Conservation (phyloP, 805 yeast species). For the Hemisphaericaspora nanyangensis region DNA sequence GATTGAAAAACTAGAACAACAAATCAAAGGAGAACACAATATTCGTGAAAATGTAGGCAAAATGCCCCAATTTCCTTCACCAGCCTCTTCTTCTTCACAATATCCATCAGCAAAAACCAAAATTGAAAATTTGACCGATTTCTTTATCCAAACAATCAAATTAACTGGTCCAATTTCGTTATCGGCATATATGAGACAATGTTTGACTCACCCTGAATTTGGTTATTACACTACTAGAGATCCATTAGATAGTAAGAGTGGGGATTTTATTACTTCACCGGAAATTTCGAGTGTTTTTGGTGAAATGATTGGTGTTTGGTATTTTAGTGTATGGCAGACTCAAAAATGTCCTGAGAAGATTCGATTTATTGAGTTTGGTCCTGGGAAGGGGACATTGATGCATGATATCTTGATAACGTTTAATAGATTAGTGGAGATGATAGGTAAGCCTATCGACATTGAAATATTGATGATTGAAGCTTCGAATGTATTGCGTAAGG, state of each 20-base stretch:
- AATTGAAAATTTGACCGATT: constrained; percentile 25
- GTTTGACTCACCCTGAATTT: constrained; percentile 69
- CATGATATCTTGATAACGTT: constrained; percentile 54
- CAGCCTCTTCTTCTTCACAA: constrained; percentile 7
- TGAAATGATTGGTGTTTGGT: constrained; percentile 78
- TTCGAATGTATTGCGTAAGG: constrained; percentile 55
- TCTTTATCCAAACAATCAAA: constrained; percentile 48
- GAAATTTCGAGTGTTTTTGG: constrained; percentile 87
- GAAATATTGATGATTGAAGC: constrained; percentile 66
- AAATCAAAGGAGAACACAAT: constrained; percentile 35
- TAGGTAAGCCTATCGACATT: constrained; percentile 26
- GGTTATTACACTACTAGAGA: constrained; percentile 80
- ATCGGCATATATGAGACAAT: constrained; percentile 74
- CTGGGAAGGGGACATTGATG: constrained; percentile 81
- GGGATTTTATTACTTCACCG: constrained; percentile 84
- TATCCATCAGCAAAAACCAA: constrained; percentile 7
- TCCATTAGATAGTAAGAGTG: constrained; percentile 57
- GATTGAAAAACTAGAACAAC: constrained; percentile 26
- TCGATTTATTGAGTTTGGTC: constrained; percentile 73
- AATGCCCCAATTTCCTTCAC: constrained; percentile 33
- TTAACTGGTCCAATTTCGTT: constrained; percentile 76
- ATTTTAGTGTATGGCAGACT: constrained; percentile 50
- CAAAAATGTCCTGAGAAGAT: constrained; percentile 51
- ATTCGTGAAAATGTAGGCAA: constrained; percentile 33
- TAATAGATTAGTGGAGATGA: constrained; percentile 42